phyloP scores from a whole-genome alignment of 2,329 filamentous ascomycete genomes.

The Fusarium verrucosum region DNA sequence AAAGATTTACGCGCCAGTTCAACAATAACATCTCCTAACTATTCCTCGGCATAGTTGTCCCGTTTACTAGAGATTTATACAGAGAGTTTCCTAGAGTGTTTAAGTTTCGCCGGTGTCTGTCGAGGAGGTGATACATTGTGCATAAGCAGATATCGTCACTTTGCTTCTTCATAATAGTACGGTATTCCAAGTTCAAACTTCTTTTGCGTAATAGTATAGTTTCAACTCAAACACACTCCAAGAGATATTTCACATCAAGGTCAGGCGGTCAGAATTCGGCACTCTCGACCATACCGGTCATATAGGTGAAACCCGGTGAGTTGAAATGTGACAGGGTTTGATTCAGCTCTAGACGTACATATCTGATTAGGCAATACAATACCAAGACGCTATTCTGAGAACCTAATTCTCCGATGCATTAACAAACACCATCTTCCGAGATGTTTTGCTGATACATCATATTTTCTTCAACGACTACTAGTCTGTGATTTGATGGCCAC shows the following conservation, averaged over 20 bases:
- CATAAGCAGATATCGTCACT: neutral
- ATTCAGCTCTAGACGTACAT: neutral
- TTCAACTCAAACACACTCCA: neutral
- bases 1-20: neutral
- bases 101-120: neutral
- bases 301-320: neutral
- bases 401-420: neutral
- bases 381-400: neutral
- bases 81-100: neutral
- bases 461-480: slow-evolving; percentile 8
- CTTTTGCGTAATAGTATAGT: neutral
- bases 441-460: slow-evolving; percentile 19
- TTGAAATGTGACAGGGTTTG: neutral
- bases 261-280: neutral
- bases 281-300: neutral
- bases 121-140: neutral
- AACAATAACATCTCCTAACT: no score
- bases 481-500: neutral
- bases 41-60: neutral
- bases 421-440: neutral
- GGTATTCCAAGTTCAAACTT: neutral
- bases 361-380: neutral
- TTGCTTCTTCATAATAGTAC: neutral
- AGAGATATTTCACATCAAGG: neutral
- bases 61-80: neutral